A percentile compares a stretch with the other conserved stretches of the same genome.
phyloP scores from a whole-genome alignment of 2,329 filamentous ascomycete species.

The Lachnellula occidentalis region DNA sequence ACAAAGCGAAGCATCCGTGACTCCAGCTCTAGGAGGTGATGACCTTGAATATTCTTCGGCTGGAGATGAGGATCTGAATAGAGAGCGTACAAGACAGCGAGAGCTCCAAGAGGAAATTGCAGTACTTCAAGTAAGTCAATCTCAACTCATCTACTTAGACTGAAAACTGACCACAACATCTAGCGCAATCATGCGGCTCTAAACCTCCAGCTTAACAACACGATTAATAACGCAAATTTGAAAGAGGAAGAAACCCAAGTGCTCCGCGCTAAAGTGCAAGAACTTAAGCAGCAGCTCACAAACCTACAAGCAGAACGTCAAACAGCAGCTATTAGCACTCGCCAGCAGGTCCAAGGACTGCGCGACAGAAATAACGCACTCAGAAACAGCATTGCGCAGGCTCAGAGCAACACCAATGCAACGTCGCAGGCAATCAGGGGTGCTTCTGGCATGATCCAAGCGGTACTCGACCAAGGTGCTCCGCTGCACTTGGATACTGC shows the following conservation, averaged over 20 bases:
- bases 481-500: background rate
- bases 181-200: background rate
- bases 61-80: background rate
- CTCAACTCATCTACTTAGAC: background rate
- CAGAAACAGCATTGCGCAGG: background rate
- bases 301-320: background rate
- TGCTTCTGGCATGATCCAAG: conserved; percentile 2
- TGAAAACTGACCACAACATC: background rate
- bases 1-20: too few species aligned
- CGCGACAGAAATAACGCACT: background rate
- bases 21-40: too few species aligned
- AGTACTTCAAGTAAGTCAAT: background rate
- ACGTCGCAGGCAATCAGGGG: background rate
- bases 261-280: background rate
- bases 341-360: background rate
- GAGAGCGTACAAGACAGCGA: background rate
- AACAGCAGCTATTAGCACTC: background rate
- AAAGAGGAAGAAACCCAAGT: background rate
- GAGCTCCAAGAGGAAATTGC: background rate
- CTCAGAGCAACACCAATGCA: background rate
- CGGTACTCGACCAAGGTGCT: background rate
- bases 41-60: too few species aligned
- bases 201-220: background rate
- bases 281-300: background rate
- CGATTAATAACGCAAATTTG: background rate